These are phyloP conservation scores for Aspergillus quadrilineatus DNA, from an alignment of 2,329 filamentous ascomycete genomes.

Conservation along the genomic window DNA sequence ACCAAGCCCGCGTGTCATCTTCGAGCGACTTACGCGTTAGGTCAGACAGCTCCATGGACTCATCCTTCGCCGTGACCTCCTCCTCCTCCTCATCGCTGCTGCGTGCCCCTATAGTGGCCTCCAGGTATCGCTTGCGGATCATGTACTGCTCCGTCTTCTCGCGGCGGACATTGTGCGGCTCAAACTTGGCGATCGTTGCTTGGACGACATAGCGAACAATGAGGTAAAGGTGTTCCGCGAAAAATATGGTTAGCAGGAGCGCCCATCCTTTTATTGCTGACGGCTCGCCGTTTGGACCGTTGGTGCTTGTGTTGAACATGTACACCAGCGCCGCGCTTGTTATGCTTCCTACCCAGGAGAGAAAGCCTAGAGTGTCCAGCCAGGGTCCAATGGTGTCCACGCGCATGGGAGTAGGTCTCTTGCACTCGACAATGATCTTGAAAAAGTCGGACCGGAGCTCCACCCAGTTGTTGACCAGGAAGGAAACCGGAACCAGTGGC, in stretches of 20 bases:
- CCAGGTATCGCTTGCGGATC: conserved; percentile 75
- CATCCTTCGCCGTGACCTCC: conserved; percentile 17
- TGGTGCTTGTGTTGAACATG: conserved; percentile 72
- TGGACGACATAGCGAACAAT: conserved; percentile 70
- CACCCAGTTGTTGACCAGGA: conserved; percentile 94
- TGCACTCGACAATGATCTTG: conserved; percentile 90
- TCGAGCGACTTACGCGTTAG: conserved; percentile 42
- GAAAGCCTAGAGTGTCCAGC: conserved; percentile 81
- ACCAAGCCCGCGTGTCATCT: conserved; percentile 42
- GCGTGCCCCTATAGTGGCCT: conserved; percentile 38
- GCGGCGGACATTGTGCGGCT: conserved; percentile 81
- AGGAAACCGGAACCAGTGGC: conserved; percentile 85
- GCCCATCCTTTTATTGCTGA: conserved; percentile 75
- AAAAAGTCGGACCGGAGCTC: conserved; percentile 91
- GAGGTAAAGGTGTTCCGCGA: conserved; percentile 90
- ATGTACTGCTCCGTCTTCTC: conserved; percentile 78
- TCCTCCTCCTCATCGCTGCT: conserved; percentile 26
- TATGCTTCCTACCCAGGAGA: conserved; percentile 90
- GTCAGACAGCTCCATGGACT: conserved; percentile 22
- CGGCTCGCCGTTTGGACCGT: conserved; percentile 41
- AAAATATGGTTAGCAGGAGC: conserved; percentile 75
- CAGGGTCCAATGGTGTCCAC: conserved; percentile 95
- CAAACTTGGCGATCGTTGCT: conserved; percentile 72
- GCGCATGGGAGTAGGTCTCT: conserved; percentile 83
- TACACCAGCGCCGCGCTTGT: conserved; percentile 86